Base-by-base conservation (phyloP, 306 rosid genomes). In the Fragaria nilgerrensis region DNA sequence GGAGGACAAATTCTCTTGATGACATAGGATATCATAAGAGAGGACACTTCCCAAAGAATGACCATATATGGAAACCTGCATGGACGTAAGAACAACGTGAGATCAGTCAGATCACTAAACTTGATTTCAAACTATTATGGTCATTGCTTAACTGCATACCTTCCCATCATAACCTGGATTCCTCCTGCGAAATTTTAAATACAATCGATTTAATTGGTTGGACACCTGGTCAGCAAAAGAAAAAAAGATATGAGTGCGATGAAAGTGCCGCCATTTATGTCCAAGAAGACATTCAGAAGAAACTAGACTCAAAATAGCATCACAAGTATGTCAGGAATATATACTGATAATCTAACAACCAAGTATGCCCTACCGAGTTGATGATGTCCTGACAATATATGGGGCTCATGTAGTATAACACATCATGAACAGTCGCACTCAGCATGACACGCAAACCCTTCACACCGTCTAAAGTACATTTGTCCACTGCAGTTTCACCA, bases 31-130 rank as follows among this genome's bases (percentile, higher is more conserved):
- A 85, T 96, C 99, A 80, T 92, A 96, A 49, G 99, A 90, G 72
- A 96, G 96, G 73, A 96, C 99, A 87, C 99, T 96, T 83, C 99
- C 99, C 81, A 96, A 85, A 80, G 99, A 96, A 86, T 96, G 99
- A 64, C 92, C 99, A 83, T 91, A 96, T 84, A 96, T 77, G 55
- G 99, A 96, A 84, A 96, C 91, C 97, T 95, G 77, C 29, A 74
- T 19, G 80, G 70, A 68, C 70, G 68, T 41, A 59, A 52, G 67
- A 74, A 73, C 67, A 47, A 68, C 41, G 56, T 25, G 17, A 61
- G 76, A 79, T 58, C 25, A 82, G 56, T 25, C 13, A 61, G 76
- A 79, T 58, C 25, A 82, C n/a, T 79, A 5, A 0, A 49, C 22
- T 55, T 7, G 78, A 77, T 66, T 49, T 5, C 58, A 34, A 83